Evolutionary conservation across 2,329 filamentous ascomycete species (phyloP).

Genomic region (Ophiocordyceps camponoti-leonardi): DNA sequence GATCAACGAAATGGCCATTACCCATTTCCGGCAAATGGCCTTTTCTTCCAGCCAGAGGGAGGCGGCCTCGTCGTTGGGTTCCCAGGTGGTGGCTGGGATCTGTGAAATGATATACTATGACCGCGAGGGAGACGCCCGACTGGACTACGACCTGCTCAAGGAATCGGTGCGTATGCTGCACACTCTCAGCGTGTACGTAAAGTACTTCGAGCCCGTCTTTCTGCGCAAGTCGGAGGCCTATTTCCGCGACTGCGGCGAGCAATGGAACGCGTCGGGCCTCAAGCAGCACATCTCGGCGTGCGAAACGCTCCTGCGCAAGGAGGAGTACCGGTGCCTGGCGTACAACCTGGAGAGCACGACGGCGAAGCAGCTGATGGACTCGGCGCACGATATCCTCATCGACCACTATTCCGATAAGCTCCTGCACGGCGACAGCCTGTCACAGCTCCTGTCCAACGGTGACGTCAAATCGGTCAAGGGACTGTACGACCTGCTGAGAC

Average conservation of each 20-base stretch:
- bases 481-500: constrained; percentile 60
- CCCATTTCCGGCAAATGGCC: constrained; percentile 50
- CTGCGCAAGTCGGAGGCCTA: constrained; percentile 50
- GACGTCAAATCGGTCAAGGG: constrained; percentile 54
- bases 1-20: constrained; percentile 66
- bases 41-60: constrained; percentile 18
- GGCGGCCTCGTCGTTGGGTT: constrained; percentile 7
- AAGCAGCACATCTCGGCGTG: constrained; percentile 61
- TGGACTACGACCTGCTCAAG: constrained; percentile 49
- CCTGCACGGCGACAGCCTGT: constrained; percentile 48
- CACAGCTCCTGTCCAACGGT: constrained; percentile 54
- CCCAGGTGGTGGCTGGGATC: constrained; percentile 31
- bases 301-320: constrained; percentile 49
- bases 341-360: constrained; percentile 76
- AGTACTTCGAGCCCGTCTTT: constrained; percentile 62
- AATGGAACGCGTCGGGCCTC: constrained; percentile 44
- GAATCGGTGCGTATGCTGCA: constrained; percentile 70
- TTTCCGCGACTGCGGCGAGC: constrained; percentile 51
- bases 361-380: constrained; percentile 54
- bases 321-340: constrained; percentile 59
- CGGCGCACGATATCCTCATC: constrained; percentile 59
- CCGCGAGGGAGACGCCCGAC: constrained; percentile 36
- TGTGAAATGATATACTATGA: constrained; percentile 63
- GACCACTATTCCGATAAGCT: constrained; percentile 48
- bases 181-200: constrained; percentile 65